Conservation (phyloP, 2,329 filamentous ascomycete genomes). For the Balansia obtecta region DNA sequence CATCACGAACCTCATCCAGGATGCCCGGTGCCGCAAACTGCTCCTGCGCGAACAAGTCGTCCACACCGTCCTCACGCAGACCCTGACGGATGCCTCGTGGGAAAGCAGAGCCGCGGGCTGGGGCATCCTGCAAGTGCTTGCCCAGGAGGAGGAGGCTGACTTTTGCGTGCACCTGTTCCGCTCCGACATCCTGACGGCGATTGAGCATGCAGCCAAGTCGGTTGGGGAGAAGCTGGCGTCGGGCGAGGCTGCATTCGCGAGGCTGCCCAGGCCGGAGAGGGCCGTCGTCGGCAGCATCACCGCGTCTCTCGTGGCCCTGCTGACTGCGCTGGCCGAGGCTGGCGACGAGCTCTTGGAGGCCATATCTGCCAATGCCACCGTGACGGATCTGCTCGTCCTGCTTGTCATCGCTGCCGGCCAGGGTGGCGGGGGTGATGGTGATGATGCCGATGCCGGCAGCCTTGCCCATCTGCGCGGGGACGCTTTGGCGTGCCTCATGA, state of each 20-base stretch:
- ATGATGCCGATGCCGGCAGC: slow-evolving; percentile 29
- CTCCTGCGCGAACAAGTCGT: slow-evolving; percentile 55
- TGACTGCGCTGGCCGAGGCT: slow-evolving; percentile 43
- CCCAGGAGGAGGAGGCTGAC: slow-evolving; percentile 51
- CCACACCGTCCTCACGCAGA: slow-evolving; percentile 49
- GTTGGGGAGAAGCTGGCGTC: slow-evolving; percentile 32
- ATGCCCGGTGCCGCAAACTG: slow-evolving; percentile 49
- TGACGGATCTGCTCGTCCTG: slow-evolving; percentile 42
- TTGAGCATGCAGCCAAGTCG: slow-evolving; percentile 41
- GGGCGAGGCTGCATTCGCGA: slow-evolving; percentile 29
- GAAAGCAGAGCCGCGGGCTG: slow-evolving; percentile 56
- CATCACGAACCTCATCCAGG: slow-evolving; percentile 49
- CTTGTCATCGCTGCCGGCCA: slow-evolving; percentile 34
- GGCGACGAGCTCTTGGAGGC: slow-evolving; percentile 47
- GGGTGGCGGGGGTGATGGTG: slow-evolving; percentile 27
- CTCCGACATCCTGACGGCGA: slow-evolving; percentile 46
- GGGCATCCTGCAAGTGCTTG: slow-evolving; percentile 50
- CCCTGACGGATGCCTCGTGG: slow-evolving; percentile 47
- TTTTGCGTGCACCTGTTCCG: slow-evolving; percentile 55
- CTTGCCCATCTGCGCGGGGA: slow-evolving; percentile 30
- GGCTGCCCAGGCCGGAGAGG: slow-evolving; percentile 40
- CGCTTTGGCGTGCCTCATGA: slow-evolving; percentile 41
- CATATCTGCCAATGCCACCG: slow-evolving; percentile 34
- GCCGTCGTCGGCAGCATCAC: slow-evolving; percentile 40
- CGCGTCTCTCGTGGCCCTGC: slow-evolving; percentile 38